A percentile compares a stretch with the other conserved stretches of the same genome.
phyloP scores from a whole-genome alignment of 2,329 filamentous ascomycete species.

The Hypoxylon sp. region DNA sequence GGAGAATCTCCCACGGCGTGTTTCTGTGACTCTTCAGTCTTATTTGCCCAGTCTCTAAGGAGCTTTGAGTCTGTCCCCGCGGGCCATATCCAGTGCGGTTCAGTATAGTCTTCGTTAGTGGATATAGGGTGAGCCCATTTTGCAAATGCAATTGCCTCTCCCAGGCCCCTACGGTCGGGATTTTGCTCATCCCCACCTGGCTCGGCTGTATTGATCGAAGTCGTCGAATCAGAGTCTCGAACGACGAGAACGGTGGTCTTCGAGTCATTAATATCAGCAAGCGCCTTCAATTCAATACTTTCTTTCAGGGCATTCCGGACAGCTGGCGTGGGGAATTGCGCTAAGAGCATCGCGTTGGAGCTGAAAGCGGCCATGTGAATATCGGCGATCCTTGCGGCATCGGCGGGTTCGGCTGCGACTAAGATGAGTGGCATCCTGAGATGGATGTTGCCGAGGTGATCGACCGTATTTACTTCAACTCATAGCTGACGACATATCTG shows the following conservation, averaged over 20 bases:
- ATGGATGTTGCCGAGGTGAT: not conserved
- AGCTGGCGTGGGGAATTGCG: conserved; percentile 45
- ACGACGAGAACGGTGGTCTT: conserved; percentile 47
- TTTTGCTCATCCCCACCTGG: not conserved
- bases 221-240: conserved; percentile 8
- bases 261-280: conserved; percentile 47
- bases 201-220: not conserved
- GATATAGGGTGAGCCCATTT: conserved; percentile 49
- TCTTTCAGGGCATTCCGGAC: conserved; percentile 38
- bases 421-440: conserved; percentile 33
- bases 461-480: not conserved
- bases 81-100: conserved; percentile 50
- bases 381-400: conserved; percentile 50
- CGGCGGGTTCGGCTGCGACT: conserved; percentile 31
- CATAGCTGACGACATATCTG: not conserved
- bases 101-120: conserved; percentile 36
- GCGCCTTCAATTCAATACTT: conserved; percentile 42
- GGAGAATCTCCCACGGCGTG: conserved; percentile 35
- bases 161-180: not conserved
- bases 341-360: conserved; percentile 49
- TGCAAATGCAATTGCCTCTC: conserved; percentile 46
- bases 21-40: conserved; percentile 37
- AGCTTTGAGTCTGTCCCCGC: conserved; percentile 43
- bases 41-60: conserved; percentile 39
- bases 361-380: conserved; percentile 51